Base-by-base conservation (phyloP, 306 rosid species). In the Fragaria vesca region DNA sequence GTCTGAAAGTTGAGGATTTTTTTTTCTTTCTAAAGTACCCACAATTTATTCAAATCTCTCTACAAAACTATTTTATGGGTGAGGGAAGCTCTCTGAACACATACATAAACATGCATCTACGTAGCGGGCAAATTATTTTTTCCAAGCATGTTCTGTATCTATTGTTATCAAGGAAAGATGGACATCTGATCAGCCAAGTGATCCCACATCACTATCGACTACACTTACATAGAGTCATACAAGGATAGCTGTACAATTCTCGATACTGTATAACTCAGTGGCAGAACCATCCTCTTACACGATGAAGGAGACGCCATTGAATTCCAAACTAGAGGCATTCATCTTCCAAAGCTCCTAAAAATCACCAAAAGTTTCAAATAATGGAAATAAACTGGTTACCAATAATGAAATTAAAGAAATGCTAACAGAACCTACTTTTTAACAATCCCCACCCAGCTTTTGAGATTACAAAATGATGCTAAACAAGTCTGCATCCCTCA, bases 261-360 rank as follows among this genome's bases (percentile, higher is more conserved):
- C 36, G 20, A 13, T 40, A 38, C 66, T 12, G 36, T 20, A 40
- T 8, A 24, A 8, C 60, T 15, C 74, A 11, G 7, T 24, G 5
- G 30, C 70, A 8, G 57, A 74, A 60, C 43, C 30, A 28, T 74
- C 58, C 20, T 42, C 69, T 54, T 34, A 58, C 28, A 6, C 6
- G 51, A 18, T 28, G 66, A 48, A 57, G 21, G 11, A 63, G 26
- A 74, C 74, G 73, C 40, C 34, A 73, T 48, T 72, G 73, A 46
- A 77, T 69, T 66, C 72, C 34, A 38, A 58, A 57, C 66, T 69
- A 80, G 72, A 69, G 76, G 69, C 81, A 48, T 69, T 40, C 71
- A 75, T 85, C 78, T 82, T 81, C 87, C 48, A 74, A 20, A 21
- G 85, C 80, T 79, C 87, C 91, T 90, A 84, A 86, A 72, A 63